Evolutionary conservation across 2,329 filamentous ascomycete genomes (phyloP), one percentile per base, ranked within the genome.

Genomic region (Pseudogymnoascus sp.): DNA sequence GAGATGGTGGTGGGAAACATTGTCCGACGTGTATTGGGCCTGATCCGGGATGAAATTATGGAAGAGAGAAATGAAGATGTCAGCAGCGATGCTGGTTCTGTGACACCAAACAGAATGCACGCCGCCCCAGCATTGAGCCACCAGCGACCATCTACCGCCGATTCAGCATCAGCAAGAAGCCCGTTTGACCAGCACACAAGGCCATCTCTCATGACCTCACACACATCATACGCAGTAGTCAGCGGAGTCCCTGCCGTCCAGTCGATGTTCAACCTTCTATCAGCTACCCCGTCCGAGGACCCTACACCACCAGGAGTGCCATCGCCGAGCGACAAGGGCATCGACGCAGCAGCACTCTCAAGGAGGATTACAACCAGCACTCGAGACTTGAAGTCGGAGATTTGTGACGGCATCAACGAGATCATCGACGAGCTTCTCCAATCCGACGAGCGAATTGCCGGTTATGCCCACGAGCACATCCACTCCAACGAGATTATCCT

Each of bases 1-100:
- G 95, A 97, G 77, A 87, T 96, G 69, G 91, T 92, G 4, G 91
- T 97, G 50, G 93, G 92, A 61, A 99, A 99, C 72, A 93, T 99
- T 69, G 91, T 97, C 56, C 86, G 93, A 65, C 87, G 95, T 66
- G 90, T 97, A 2, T 80, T 99, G 38, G 90, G 92, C 47, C 82
- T 99, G 67, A 95, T 99, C 67, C 86, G 95, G 61, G 93, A 97
- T 72, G 93, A 97, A 72, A 89, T 90, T 40, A 88, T 90, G 69
- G 91, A 96, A 70, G 88, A 91, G 69, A 80, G 87, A 64, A 90
- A 90, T 65, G 86, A 78, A 59, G 83, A 82, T 42, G 69, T 71
- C 7, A 70, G 69, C 19, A 69, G 71, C 16, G 72, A 68, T 61
- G 70, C 67, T 63, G 68, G 71, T n/a, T 47, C 68, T 21, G 68